Conservation (phyloP, 1,139 yeast species). For the Yamadazyma triangularis region DNA sequence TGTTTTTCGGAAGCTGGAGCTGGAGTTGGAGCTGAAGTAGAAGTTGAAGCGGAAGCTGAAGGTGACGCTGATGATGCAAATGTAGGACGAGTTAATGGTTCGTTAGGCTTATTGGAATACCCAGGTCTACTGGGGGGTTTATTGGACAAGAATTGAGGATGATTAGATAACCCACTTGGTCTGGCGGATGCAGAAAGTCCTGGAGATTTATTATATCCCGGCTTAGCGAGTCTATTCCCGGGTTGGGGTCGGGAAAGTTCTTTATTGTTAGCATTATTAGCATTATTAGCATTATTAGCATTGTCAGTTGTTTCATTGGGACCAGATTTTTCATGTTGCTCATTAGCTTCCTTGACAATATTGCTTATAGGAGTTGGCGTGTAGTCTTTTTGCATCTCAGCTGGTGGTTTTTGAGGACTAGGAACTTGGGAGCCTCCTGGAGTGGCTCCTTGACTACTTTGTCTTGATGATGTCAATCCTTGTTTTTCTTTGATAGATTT, state of each 20-base stretch:
- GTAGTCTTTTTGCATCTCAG: conserved; percentile 4
- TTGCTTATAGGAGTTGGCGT: conserved; percentile 3
- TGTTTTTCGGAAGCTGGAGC: neutral
- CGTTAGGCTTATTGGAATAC: conserved; percentile 9
- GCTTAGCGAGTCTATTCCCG: conserved; percentile 1
- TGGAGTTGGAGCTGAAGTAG: no score
- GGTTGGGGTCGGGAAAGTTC: neutral
- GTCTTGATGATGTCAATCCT: conserved; percentile 19
- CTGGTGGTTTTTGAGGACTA: conserved; percentile 9
- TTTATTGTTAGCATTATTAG: conserved; percentile 4
- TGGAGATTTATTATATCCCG: no score
- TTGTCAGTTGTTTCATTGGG: no score
- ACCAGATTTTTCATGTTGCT: conserved; percentile 1
- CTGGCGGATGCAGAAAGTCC: neutral
- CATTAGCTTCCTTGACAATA: conserved; percentile 10
- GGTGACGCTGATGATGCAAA: neutral
- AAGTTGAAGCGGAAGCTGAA: no score
- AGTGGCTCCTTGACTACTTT: conserved; percentile 24
- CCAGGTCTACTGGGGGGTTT: conserved; percentile 19
- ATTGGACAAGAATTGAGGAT: conserved; percentile 32
- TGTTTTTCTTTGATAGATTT: conserved; percentile 66
- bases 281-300: no score
- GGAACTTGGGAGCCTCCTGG: conserved; percentile 20
- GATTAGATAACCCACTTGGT: conserved; percentile 16
- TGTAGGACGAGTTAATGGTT: neutral